Evolutionary conservation across 1,139 yeast species (phyloP).

Genomic region (Yamadazyma triangularis): DNA sequence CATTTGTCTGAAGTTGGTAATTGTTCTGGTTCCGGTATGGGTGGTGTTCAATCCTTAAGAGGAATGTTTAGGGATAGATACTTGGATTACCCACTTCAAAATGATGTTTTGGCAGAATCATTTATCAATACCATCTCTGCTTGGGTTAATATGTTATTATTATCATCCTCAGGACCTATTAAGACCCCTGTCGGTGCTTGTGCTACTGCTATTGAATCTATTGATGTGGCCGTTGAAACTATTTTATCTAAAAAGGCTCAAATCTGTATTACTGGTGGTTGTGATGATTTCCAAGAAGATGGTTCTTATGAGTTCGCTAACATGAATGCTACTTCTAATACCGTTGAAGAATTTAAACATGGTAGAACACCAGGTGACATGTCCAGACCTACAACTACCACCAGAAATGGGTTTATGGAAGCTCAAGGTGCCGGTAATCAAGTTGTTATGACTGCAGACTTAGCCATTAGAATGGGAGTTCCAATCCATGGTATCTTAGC

Average conservation of each 20-base stretch:
- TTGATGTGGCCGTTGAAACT: slow-evolving; percentile 93
- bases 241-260: slow-evolving; percentile 91
- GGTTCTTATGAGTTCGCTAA: slow-evolving; percentile 97
- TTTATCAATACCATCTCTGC: slow-evolving; percentile 99
- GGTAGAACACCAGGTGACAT: slow-evolving; percentile 98
- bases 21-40: slow-evolving; percentile 99
- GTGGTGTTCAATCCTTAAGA: slow-evolving; percentile 94
- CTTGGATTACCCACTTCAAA: slow-evolving; percentile 90
- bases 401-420: slow-evolving; percentile 98
- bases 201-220: slow-evolving; percentile 97
- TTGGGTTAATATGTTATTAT: slow-evolving; percentile 96
- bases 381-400: slow-evolving; percentile 97
- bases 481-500: slow-evolving; percentile 97
- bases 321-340: slow-evolving; percentile 97
- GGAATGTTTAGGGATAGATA: slow-evolving; percentile 97
- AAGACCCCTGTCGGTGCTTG: slow-evolving; percentile 99
- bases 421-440: slow-evolving; percentile 99
- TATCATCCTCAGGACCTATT: slow-evolving; percentile 98
- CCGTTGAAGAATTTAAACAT: slow-evolving; percentile 79
- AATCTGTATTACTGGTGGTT: slow-evolving; percentile 96
- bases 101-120: slow-evolving; percentile 94
- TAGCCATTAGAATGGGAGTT: slow-evolving; percentile 97
- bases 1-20: slow-evolving; percentile 98
- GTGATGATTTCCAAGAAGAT: slow-evolving; percentile 99
- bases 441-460: slow-evolving; percentile 89